phyloP scores from a whole-genome alignment of 305 asterid species.

The Ajuga reptans region DNA sequence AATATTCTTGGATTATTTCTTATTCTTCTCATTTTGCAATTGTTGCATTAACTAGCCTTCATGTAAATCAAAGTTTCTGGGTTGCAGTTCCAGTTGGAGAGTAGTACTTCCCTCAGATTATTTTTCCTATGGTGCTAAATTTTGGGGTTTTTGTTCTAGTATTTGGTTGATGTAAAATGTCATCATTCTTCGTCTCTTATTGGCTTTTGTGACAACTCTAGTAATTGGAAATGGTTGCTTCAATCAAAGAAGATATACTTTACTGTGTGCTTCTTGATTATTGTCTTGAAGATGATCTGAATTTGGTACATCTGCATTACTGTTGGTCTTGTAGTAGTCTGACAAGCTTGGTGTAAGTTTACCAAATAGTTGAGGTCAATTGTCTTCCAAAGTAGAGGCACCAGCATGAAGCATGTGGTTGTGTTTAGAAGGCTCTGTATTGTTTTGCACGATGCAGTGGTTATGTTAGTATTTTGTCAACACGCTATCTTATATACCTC shows the following conservation, averaged over 20 bases:
- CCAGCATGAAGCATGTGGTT: not conserved
- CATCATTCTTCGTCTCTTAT: not conserved
- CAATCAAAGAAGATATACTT: not conserved
- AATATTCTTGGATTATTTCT: too few species aligned
- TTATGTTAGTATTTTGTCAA: not conserved
- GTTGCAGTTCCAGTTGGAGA: too few species aligned
- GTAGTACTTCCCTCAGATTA: too few species aligned
- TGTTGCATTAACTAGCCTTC: not conserved
- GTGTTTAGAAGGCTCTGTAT: not conserved
- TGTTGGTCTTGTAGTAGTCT: not conserved
- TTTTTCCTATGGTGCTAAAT: too few species aligned
- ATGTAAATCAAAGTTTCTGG: not conserved
- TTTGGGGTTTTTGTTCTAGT: not conserved
- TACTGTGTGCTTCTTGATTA: not conserved
- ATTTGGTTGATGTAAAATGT: not conserved
- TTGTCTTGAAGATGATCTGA: not conserved
- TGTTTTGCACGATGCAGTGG: not conserved
- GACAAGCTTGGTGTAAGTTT: not conserved
- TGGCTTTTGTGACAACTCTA: not conserved
- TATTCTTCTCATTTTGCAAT: not conserved
- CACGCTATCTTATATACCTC: not conserved
- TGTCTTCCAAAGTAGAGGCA: not conserved
- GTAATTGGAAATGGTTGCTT: not conserved
- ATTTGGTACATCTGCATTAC: not conserved
- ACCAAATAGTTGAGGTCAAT: not conserved